phyloP scores from a whole-genome alignment of 1,284 basidiomycete genomes.

The Trichosporon sp. region DNA sequence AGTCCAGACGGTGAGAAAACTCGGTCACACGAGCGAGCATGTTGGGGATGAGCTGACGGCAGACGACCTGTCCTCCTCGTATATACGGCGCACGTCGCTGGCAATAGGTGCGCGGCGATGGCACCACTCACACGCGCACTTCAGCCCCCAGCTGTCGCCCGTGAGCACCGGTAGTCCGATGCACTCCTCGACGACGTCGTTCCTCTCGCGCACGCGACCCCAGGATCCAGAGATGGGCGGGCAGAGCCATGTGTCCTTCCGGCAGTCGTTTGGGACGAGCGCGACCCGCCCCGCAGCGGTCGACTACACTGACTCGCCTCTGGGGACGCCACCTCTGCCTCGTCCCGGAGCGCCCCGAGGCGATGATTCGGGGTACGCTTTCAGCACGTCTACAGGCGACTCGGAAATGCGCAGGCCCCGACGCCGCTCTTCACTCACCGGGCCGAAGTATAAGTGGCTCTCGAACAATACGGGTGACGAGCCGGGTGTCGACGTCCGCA shows the following conservation, averaged over 20 bases:
- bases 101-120: constrained; percentile 22
- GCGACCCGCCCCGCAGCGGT: not conserved
- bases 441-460: constrained; percentile 32
- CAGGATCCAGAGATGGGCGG: not conserved
- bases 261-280: not conserved
- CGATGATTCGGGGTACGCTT: not conserved
- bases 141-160: not conserved
- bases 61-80: not conserved
- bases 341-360: not conserved
- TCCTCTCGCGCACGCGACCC: not conserved
- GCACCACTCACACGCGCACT: not conserved
- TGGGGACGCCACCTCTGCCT: not conserved
- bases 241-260: constrained; percentile 5
- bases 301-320: not conserved
- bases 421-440: not conserved
- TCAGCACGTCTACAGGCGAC: not conserved
- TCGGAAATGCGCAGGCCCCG: not conserved
- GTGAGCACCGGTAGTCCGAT: not conserved
- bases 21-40: not conserved
- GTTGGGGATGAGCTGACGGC: not conserved
- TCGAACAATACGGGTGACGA: constrained; percentile 44
- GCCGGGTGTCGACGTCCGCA: constrained; percentile 47
- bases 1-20: not conserved
- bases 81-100: constrained; percentile 15
- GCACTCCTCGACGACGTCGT: not conserved